Percentiles rank a stretch among this genome's conserved stretches.
phyloP scores from a whole-genome alignment of 2,329 filamentous ascomycete genomes.

The Sporothrix inflata region DNA sequence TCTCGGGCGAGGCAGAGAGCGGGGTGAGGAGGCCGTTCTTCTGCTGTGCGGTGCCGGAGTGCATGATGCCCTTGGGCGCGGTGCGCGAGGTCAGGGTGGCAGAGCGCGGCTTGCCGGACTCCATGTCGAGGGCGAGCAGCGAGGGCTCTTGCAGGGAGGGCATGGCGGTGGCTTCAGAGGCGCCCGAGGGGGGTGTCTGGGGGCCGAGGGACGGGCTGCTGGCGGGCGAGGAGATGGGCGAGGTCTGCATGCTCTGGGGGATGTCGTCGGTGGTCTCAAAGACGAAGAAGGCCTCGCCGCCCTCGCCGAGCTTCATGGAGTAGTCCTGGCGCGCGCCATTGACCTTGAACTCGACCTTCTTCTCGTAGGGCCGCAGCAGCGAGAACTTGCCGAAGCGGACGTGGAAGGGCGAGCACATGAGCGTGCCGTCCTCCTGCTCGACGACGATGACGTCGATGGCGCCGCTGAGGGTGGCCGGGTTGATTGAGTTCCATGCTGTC shows the following conservation, averaged over 20 bases:
- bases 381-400: constrained; percentile 99
- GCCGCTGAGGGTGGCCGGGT: constrained; percentile 93
- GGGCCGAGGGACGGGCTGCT: constrained; percentile 73
- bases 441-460: constrained; percentile 99
- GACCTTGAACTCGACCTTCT: constrained; percentile 98
- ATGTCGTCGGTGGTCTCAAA: constrained; percentile 94
- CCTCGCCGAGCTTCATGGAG: constrained; percentile 97
- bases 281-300: constrained; percentile 97
- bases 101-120: constrained; percentile 44
- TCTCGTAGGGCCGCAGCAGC: constrained; percentile 89
- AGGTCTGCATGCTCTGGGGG: constrained; percentile 92
- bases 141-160: constrained; percentile 67
- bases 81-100: constrained; percentile 46
- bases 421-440: constrained; percentile 86
- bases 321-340: constrained; percentile 91
- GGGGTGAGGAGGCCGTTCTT: constrained; percentile 55
- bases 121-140: constrained; percentile 65
- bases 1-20: constrained; percentile 56
- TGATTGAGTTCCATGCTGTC: constrained; percentile 99
- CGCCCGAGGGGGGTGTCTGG: constrained; percentile 43
- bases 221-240: constrained; percentile 87
- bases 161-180: constrained; percentile 40
- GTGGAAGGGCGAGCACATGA: constrained; percentile 95
- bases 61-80: constrained; percentile 49
- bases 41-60: constrained; percentile 40